Evolutionary conservation across 2,329 filamentous ascomycete genomes (phyloP).

Genomic region (Aspergillus candidus): DNA sequence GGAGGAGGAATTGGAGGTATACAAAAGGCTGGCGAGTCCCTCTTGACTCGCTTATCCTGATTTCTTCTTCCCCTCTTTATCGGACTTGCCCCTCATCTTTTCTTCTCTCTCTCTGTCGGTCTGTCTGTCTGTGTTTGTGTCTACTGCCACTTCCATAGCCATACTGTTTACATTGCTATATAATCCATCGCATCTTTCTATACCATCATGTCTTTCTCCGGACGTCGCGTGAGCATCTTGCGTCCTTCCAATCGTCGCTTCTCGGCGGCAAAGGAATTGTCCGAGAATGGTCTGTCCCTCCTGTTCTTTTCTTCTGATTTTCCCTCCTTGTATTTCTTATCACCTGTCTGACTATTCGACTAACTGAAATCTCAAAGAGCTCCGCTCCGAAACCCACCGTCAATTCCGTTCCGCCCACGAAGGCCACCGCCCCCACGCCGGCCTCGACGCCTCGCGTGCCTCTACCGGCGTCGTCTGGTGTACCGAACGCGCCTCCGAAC

Average conservation of each 20-base stretch:
- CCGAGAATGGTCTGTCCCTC: constrained; percentile 38
- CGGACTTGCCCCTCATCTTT: not conserved
- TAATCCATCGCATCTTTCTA: not conserved
- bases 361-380: constrained; percentile 49
- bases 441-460: constrained; percentile 78
- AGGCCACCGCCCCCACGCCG: constrained; percentile 84
- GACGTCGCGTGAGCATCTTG: constrained; percentile 40
- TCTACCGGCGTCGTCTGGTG: constrained; percentile 91
- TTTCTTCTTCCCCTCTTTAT: too few relatives aligned
- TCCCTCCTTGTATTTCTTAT: not conserved
- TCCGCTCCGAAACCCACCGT: constrained; percentile 74
- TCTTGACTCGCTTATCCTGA: not conserved
- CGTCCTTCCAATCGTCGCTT: constrained; percentile 36
- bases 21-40: not conserved
- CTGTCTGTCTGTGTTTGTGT: not conserved
- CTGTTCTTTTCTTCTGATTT: constrained; percentile 4
- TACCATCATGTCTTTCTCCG: constrained; percentile 41
- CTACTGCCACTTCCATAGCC: not conserved
- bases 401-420: constrained; percentile 88
- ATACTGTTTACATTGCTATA: not conserved
- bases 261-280: constrained; percentile 40
- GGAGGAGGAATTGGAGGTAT: too few relatives aligned
- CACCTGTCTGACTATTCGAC: too few relatives aligned
- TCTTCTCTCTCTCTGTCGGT: not conserved
- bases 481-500: constrained; percentile 67